Percentiles rank a stretch among this genome's conserved stretches.
These are phyloP conservation scores for Pugionium dolabratum DNA, from an alignment of 345 rosid species.

Conservation along the genomic window DNA sequence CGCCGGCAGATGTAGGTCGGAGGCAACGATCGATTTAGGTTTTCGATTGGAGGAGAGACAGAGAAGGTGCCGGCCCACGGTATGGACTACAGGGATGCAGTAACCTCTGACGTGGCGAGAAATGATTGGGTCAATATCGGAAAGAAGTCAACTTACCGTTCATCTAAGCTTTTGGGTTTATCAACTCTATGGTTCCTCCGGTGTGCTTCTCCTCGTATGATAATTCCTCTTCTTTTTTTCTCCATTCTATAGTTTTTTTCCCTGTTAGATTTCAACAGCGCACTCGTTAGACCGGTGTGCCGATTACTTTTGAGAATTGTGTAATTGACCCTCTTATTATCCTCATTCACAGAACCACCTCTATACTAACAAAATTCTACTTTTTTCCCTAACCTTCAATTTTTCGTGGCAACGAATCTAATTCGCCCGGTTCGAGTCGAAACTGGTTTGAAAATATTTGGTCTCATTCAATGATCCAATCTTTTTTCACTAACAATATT, in stretches of 20 bases:
- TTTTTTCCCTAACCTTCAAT: too few species aligned
- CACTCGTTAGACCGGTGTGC: conserved; percentile 27
- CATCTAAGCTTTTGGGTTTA: conserved; percentile 31
- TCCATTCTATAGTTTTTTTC: background rate
- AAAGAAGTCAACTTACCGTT: conserved; percentile 40
- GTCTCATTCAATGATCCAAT: too few species aligned
- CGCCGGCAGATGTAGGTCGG: conserved; percentile 34
- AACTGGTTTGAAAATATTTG: too few species aligned
- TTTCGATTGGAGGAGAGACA: conserved; percentile 30
- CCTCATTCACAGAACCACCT: background rate
- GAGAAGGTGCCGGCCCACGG: conserved; percentile 43
- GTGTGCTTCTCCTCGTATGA: conserved; percentile 43
- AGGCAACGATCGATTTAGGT: conserved; percentile 38
- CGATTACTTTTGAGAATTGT: conserved; percentile 24
- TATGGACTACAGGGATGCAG: conserved; percentile 39
- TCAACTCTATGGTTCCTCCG: conserved; percentile 32
- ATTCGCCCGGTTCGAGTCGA: too few species aligned
- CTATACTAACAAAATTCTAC: background rate
- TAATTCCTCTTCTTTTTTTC: conserved; percentile 27
- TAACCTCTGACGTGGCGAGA: conserved; percentile 37
- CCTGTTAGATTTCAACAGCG: conserved; percentile 17
- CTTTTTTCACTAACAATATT: too few species aligned
- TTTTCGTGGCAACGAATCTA: too few species aligned
- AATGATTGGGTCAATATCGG: conserved; percentile 28
- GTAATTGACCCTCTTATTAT: conserved; percentile 14